phyloP scores from a whole-genome alignment of 768 basidiomycete species.

The Agaricus blazei region DNA sequence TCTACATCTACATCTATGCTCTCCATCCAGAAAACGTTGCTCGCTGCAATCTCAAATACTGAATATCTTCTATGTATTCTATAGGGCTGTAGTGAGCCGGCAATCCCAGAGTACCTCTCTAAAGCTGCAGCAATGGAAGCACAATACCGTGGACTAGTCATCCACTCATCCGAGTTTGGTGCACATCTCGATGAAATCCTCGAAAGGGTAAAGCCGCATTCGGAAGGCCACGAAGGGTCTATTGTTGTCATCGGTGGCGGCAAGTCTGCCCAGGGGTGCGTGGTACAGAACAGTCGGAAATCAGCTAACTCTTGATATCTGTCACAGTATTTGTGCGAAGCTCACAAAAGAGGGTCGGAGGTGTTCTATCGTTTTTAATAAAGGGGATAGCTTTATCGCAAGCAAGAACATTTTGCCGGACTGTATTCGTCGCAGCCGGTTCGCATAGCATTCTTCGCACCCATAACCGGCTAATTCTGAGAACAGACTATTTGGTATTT shows the following conservation, averaged over 20 bases:
- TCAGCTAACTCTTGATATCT: background rate
- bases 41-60: background rate
- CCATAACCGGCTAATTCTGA: background rate
- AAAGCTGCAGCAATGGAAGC: constrained; percentile 28
- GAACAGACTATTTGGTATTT: constrained; percentile 40
- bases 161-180: constrained; percentile 50
- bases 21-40: background rate
- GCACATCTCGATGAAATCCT: constrained; percentile 37
- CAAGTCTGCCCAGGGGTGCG: constrained; percentile 60
- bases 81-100: constrained; percentile 53
- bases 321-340: constrained; percentile 38
- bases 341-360: constrained; percentile 43
- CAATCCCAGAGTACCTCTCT: constrained; percentile 38
- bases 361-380: constrained; percentile 48
- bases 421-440: constrained; percentile 59
- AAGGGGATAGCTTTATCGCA: constrained; percentile 46
- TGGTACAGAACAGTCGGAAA: background rate
- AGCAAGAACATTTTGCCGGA: constrained; percentile 41
- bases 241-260: constrained; percentile 59
- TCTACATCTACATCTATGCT: background rate
- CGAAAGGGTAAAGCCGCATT: constrained; percentile 16
- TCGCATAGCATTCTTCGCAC: background rate
- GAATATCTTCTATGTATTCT: background rate
- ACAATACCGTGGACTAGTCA: constrained; percentile 39
- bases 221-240: constrained; percentile 14